phyloP scores from a whole-genome alignment of 805 yeast genomes.

The Teunomyces pallodes region DNA sequence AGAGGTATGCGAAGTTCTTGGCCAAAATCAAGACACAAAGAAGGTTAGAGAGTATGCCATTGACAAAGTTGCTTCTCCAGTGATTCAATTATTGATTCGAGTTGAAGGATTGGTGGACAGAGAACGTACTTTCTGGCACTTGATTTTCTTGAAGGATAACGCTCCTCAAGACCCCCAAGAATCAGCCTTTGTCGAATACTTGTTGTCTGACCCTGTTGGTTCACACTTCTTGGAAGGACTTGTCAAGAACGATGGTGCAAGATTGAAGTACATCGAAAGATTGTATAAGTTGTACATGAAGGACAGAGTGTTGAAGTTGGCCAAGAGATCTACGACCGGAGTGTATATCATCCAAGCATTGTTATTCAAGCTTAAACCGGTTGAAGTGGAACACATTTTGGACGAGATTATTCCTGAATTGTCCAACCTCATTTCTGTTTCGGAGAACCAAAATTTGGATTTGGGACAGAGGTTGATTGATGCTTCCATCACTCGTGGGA shows the following conservation, averaged over 20 bases:
- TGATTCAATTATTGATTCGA: constrained; percentile 71
- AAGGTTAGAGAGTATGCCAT: constrained; percentile 69
- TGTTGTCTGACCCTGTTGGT: constrained; percentile 86
- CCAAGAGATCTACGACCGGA: constrained; percentile 82
- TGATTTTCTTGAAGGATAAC: constrained; percentile 51
- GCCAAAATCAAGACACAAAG: constrained; percentile 32
- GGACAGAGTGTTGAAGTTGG: constrained; percentile 68
- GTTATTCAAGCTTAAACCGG: constrained; percentile 59
- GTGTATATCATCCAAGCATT: constrained; percentile 74
- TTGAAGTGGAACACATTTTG: constrained; percentile 59
- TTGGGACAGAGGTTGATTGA: constrained; percentile 65
- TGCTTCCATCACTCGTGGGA: constrained; percentile 56
- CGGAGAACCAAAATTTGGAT: constrained; percentile 64
- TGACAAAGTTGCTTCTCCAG: constrained; percentile 84
- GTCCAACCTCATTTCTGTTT: constrained; percentile 47
- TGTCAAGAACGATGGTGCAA: constrained; percentile 56
- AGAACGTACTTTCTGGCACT: constrained; percentile 68
- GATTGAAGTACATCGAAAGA: constrained; percentile 68
- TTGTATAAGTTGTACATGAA: constrained; percentile 69
- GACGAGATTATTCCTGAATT: constrained; percentile 67
- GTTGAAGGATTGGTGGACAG: constrained; percentile 79
- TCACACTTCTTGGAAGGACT: constrained; percentile 83
- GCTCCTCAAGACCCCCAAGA: constrained; percentile 58
- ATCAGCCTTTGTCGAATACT: constrained; percentile 78
- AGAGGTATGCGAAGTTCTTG: constrained; percentile 44